Evolutionary conservation across 371 early-diverging fungal species (phyloP), one percentile per base, ranked within the genome.

Genomic region (Umbelopsis sp.): DNA sequence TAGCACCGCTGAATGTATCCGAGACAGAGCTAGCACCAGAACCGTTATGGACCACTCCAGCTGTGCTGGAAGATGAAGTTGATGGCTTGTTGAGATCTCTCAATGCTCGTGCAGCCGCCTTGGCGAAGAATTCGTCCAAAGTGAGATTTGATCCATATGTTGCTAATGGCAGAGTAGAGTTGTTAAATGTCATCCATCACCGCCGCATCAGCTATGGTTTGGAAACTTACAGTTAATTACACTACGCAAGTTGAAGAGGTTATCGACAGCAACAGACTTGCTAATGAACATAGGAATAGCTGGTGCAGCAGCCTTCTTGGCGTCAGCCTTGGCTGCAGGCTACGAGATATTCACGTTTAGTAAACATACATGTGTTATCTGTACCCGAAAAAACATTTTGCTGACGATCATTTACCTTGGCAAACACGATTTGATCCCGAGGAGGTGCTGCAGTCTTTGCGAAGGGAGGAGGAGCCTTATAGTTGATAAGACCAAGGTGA

Each of bases 41-140:
- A 8, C 71, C 70, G 22, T 67, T 50, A 38, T 73, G 66, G 25
- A 78, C 66, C 50, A 79, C 66, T 25, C 71, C 75, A 72, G 81
- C 84, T 73, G 64, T 79, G 24, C 69, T 75, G 68, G 72, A 72
- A 37, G 76, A 70, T 22, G 88, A 90, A 48, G 89, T 86, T 38
- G 80, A 86, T 18, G 92, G 91, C 57, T 57, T 37, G 25, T 65
- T 68, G 10, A 92, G 86, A 70, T 93, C 93, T 50, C 86, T 83
- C 69, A 94, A 78, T 5, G 96, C 92, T 50, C 93, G 80, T 18
- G 87, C 79, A 24, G 93, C 84, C 9, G 96, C 96, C 83, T 94
- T 93, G 77, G 92, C 89, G 71, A 94, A 88, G 72, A 96, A 92
- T 76, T 94, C 96, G 72, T 94, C 93, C 50, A 95, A 87, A 52